Evolutionary conservation across 2,329 filamentous ascomycete genomes (phyloP), one percentile per base, ranked within the genome.

Genomic region (Colletotrichum costaricense): DNA sequence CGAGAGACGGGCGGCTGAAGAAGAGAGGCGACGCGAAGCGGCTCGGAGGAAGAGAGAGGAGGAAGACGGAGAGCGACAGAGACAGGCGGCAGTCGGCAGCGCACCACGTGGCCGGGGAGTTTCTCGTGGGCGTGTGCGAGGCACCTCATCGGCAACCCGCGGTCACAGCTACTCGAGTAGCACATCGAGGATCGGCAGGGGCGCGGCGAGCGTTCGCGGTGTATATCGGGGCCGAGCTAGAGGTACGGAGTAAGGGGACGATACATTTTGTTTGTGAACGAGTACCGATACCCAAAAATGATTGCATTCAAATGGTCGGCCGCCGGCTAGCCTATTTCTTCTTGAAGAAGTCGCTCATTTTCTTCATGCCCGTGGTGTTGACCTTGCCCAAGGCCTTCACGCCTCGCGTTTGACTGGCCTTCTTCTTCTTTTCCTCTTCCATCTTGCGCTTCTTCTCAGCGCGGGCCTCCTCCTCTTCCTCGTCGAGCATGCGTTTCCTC

Each of bases 331-430:
- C 26, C 77, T 74, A 80, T 75, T 89, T 90, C 84, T 96, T 97
- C 73, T 91, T 91, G 82, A 99, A 99, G 84, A 99, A 99, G 74
- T 92, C 90, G 80, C 94, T 98, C 89, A 99, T 90, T 86, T 98
- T 99, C 88, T 94, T 97, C 97, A 99, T 99, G 1, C 97, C 97
- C 26, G 85, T 90, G 0, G 93, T 95, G 83, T 98, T 94, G 60
- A 95, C 96, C 85, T 98, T 99, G 81, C 93, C 93, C 79, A 99
- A 81, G 60, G 95, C 89, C 80, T 92, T 92, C 1, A 98, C 91
- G 0, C 91, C 95, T 33, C 91, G 88, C 75, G 93, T 97, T 83
- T 94, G 90, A 28, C 86, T 87, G 3, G 89, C 90, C 84, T 97
- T 95, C 81, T 91, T 93, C 84, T 93, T 93, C 72, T 98, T 95